These are phyloP conservation scores for Hymenoscyphus salicellus DNA, from an alignment of 2,329 filamentous ascomycete genomes.

Conservation along the genomic window DNA sequence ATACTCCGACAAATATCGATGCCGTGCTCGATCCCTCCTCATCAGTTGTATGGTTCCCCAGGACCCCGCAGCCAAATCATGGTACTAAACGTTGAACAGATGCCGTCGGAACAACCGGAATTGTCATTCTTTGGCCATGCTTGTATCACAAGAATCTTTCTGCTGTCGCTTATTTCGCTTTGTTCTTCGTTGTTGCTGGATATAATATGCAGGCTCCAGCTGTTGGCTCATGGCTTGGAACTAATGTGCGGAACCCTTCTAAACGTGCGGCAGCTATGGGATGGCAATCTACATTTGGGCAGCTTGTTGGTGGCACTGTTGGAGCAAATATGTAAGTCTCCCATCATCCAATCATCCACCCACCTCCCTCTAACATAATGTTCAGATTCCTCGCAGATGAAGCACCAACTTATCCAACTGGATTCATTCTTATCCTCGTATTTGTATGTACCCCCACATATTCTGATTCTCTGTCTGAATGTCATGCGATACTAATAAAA, in stretches of 20 bases:
- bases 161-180: conserved; percentile 70
- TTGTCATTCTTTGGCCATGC: conserved; percentile 14
- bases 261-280: conserved; percentile 33
- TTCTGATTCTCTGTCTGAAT: not conserved
- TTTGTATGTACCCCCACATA: not conserved
- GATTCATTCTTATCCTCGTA: not conserved
- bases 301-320: not conserved
- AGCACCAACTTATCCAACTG: not conserved
- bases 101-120: conserved; percentile 9
- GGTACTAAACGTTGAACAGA: not conserved
- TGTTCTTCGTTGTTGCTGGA: not conserved
- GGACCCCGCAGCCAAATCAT: not conserved
- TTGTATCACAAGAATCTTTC: conserved; percentile 35
- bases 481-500: not conserved
- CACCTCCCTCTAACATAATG: not conserved
- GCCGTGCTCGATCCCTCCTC: conserved; percentile 13
- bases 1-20: conserved; percentile 14
- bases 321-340: not conserved
- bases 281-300: conserved; percentile 34
- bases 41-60: conserved; percentile 8
- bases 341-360: not conserved
- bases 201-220: conserved; percentile 10
- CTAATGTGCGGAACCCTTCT: conserved; percentile 28
- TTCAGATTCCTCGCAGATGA: not conserved
- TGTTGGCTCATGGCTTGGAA: conserved; percentile 52